Evolutionary conservation across 2,329 filamentous ascomycete species (phyloP).

Genomic region (Cladorrhinum sp.): DNA sequence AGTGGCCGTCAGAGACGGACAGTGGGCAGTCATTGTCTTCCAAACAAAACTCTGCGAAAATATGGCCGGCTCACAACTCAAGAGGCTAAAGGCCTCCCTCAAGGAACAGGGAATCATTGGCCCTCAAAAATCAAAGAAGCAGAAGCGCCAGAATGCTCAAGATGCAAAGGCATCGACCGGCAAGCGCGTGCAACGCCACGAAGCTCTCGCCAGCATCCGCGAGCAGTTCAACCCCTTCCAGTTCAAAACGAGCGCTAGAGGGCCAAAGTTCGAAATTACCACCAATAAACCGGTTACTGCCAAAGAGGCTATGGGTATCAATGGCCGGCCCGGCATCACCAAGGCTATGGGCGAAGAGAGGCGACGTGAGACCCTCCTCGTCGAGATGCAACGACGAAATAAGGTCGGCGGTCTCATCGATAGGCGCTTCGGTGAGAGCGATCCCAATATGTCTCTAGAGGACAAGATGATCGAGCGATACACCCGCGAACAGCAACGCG

Average conservation of each 20-base stretch:
- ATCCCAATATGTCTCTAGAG: conserved; percentile 89
- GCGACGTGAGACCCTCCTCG: conserved; percentile 78
- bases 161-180: conserved; percentile 63
- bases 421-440: conserved; percentile 91
- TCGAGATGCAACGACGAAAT: conserved; percentile 83
- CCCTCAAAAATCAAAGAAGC: conserved; percentile 92
- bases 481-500: conserved; percentile 77
- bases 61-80: conserved; percentile 96
- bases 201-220: conserved; percentile 79
- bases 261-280: conserved; percentile 81
- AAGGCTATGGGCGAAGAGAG: conserved; percentile 85
- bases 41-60: conserved; percentile 22
- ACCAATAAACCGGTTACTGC: conserved; percentile 57
- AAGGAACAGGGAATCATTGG: conserved; percentile 86
- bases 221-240: conserved; percentile 99
- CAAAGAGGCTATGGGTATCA: conserved; percentile 55
- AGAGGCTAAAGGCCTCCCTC: conserved; percentile 88
- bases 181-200: conserved; percentile 72
- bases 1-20: not conserved
- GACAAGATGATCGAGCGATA: conserved; percentile 91
- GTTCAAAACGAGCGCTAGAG: conserved; percentile 73
- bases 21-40: not conserved
- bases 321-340: conserved; percentile 76
- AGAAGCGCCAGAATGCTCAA: conserved; percentile 72
- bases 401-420: conserved; percentile 92